Base-by-base conservation (phyloP, 352 stramenopile genomes). In the Nothophytophthora sp. region DNA sequence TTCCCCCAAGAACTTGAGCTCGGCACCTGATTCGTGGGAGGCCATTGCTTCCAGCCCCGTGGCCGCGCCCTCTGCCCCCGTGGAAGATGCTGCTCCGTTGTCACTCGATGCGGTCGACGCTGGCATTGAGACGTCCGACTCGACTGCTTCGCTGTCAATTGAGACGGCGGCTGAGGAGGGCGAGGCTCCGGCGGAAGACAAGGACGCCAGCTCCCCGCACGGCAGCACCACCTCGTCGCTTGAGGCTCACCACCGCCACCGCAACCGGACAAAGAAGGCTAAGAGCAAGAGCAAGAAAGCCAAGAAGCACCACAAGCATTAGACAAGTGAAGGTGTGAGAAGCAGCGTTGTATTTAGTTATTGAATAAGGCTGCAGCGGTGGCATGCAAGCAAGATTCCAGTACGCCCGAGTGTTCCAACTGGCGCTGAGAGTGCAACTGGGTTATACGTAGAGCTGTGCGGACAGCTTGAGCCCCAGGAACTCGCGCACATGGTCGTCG, bases 271-370 rank as follows among this genome's bases (percentile, higher is more conserved):
- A 41, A 78, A 73, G 32, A 90, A 90, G 62, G 50, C 50, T 56
- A 76, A 69, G 53, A 84, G 72, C 67, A 88, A 86, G 59, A 76
- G 70, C 58, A 80, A 78, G 47, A 84, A 69, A 60, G 34, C 25
- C 44, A 71, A 69, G 64, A 87, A 88, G 64, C 67, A 72, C 15
- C 59, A 56, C 25, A 75, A 70, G 50, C n/a, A n/a, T n/a, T n/a
- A n/a, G n/a, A n/a, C n/a, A n/a, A n/a, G n/a, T n/a, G n/a, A n/a
- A n/a, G n/a, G n/a, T n/a, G n/a, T n/a, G n/a, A n/a, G n/a, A n/a
- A n/a, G n/a, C n/a, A n/a, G n/a, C n/a, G n/a, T n/a, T 59, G 54
- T 62, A 62, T 60, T 55, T 61, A 68, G 50, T 58, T 47, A 55
- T 67, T 55, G 20, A 43, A 49, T 58, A 60, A n/a, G n/a, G n/a